Conservation (phyloP, 257 asterid species). For the Striga asiatica region DNA sequence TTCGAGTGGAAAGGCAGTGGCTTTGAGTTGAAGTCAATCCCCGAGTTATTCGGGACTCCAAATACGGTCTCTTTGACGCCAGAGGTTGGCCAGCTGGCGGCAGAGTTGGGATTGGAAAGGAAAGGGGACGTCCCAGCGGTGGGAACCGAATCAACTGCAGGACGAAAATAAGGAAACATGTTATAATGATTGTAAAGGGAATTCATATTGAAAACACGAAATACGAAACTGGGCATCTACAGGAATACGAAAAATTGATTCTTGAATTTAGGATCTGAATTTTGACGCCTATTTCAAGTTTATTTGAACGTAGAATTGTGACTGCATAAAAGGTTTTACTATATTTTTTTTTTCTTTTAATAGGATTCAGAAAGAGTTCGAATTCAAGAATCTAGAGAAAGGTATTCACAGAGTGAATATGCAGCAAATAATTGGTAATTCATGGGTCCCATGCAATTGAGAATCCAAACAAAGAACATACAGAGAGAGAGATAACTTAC, state of each 20-base stretch:
- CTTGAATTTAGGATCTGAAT: too few species aligned
- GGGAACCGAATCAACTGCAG: background rate
- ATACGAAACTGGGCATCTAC: too few species aligned
- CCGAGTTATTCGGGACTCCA: background rate
- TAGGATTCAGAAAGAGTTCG: background rate
- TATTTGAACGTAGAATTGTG: background rate
- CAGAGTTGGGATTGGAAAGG: background rate
- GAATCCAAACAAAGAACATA: background rate
- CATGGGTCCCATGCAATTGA: too few species aligned
- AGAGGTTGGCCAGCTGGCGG: background rate
- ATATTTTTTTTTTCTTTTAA: too few species aligned
- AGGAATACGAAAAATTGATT: too few species aligned
- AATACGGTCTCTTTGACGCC: background rate
- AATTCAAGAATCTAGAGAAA: background rate
- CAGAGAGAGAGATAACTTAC: background rate
- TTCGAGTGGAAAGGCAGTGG: too few species aligned
- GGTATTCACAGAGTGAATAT: background rate
- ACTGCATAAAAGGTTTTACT: background rate
- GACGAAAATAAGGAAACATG: too few species aligned
- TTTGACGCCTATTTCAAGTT: background rate
- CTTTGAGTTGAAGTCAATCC: background rate
- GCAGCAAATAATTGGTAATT: background rate
- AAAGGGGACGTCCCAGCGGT: background rate
- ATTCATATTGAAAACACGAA: too few species aligned
- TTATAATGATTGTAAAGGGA: too few species aligned